Evolutionary conservation across 176 grass and related monocot species (phyloP), one percentile per base, ranked within the genome.

Genomic region (Lolium rigidum): DNA sequence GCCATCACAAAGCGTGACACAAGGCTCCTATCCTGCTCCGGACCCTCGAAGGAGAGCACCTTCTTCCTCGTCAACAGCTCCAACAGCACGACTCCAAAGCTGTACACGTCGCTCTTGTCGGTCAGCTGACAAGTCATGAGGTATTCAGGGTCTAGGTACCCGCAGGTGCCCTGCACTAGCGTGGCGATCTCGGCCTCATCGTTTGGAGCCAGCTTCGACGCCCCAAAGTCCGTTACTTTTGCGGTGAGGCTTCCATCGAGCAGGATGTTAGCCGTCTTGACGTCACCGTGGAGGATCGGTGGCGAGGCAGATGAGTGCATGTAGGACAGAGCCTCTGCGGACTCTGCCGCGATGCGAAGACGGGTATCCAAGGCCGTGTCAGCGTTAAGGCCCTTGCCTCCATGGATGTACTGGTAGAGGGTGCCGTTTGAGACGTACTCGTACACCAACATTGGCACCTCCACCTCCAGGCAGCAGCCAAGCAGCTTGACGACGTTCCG

Each of bases 51-150:
- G 4, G 14, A 39, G 15, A 68, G 31, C 31, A 68, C 65, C 65
- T 68, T 68, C 31, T 68, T 68, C 35, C 65, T 37, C 0, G 65
- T 68, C 15, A 95, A 79, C 21, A 93, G 92, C 74, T 93, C 92
- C 18, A 93, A 59, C 67, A 93, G 65, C 60, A 93, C 88, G 17
- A 93, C 92, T 0, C 92, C 88, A 20, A 82, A 93, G 31, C 91
- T 93, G 52, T 93, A 93, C 12, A 93, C 91, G 11, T 93, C 91
- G 25, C 92, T 95, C 82, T 95, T 95, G 69, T 95, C 93, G 0
- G 94, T 93, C 58, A 93, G 85, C 37, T 96, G 94, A 63, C 65
- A 68, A 18, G 65, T 68, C 65, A 68, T 68, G 17, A 68, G 65
- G 65, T 68, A 68, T 3, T 68, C 65, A 6, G 65, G 31, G 6